Percentiles rank a stretch among this genome's conserved stretches.
Evolutionary conservation across 371 early-diverging fungal species (phyloP).

Genomic region (Mycotypha africana): DNA sequence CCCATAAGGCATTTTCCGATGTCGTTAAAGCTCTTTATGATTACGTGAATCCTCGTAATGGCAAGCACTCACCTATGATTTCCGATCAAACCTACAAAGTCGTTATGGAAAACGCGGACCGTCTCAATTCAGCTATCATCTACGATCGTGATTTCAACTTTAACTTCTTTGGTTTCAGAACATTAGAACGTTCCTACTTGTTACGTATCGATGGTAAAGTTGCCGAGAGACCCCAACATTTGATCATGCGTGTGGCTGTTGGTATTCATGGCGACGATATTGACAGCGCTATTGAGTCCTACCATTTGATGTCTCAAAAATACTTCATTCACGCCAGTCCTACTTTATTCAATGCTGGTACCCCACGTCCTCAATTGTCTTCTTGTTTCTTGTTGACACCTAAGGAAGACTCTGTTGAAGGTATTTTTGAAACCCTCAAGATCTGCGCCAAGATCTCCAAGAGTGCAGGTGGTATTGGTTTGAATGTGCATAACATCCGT

Average conservation of each 20-base stretch:
- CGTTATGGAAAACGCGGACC: constrained; percentile 75
- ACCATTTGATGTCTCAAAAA: constrained; percentile 93
- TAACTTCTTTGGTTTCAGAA: constrained; percentile 99
- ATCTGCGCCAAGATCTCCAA: constrained; percentile 98
- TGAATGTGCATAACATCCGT: constrained; percentile 95
- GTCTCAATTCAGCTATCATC: constrained; percentile 89
- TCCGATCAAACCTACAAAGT: constrained; percentile 69
- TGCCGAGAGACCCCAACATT: constrained; percentile 98
- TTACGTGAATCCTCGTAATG: constrained; percentile 86
- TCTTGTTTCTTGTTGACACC: constrained; percentile 96
- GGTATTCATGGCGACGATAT: constrained; percentile 97
- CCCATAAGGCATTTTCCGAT: constrained; percentile 86
- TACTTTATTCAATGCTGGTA: constrained; percentile 98
- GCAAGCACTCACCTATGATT: constrained; percentile 82
- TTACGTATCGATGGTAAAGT: constrained; percentile 76
- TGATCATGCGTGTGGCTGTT: constrained; percentile 98
- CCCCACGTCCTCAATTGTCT: constrained; percentile 93
- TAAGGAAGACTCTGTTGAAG: constrained; percentile 96
- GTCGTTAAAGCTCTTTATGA: constrained; percentile 84
- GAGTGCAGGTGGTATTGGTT: constrained; percentile 98
- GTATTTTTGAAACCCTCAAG: constrained; percentile 97
- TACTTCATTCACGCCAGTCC: constrained; percentile 99
- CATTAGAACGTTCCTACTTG: constrained; percentile 95
- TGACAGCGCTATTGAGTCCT: constrained; percentile 93
- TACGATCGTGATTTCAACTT: constrained; percentile 97